A percentile compares a stretch with the other conserved stretches of the same genome.
Conservation (phyloP, 768 basidiomycete species). For the Trametes cingulata region DNA sequence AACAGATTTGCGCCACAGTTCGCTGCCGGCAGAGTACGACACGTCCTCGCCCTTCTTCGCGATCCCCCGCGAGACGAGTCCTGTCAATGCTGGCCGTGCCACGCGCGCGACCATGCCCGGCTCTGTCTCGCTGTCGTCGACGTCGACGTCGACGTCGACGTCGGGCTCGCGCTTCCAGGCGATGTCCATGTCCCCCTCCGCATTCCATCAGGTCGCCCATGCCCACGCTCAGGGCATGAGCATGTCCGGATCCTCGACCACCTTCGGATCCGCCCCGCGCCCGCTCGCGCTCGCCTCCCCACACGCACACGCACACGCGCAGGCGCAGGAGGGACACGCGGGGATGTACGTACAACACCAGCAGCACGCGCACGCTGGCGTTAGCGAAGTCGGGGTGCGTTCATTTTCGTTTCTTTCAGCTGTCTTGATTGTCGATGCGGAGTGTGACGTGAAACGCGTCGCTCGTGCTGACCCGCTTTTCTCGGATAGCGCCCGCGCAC, state of each 20-base stretch:
- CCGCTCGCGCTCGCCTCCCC: constrained; percentile 8
- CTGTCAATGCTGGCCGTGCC: too few relatives aligned
- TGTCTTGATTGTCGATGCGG: not conserved
- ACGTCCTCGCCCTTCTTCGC: too few relatives aligned
- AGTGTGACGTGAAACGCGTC: not conserved
- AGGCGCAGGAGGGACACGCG: not conserved
- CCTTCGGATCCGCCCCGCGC: not conserved
- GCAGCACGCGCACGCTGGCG: too few relatives aligned
- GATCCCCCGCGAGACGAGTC: too few relatives aligned
- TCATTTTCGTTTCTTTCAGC: not conserved
- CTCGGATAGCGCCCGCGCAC: constrained; percentile 6
- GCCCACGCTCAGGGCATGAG: not conserved
- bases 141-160: too few relatives aligned
- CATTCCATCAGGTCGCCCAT: not conserved
- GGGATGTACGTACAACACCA: not conserved
- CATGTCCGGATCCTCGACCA: not conserved
- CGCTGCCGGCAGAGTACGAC: not conserved
- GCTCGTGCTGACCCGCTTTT: constrained; percentile 11
- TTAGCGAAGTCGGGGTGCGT: too few relatives aligned
- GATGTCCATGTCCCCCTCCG: not conserved
- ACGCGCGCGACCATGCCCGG: too few relatives aligned
- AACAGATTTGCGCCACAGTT: not conserved
- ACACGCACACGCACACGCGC: not conserved
- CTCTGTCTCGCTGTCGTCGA: too few relatives aligned
- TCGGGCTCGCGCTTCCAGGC: too few relatives aligned